phyloP scores from a whole-genome alignment of 768 basidiomycete genomes.

The Termitomyces sp. region DNA sequence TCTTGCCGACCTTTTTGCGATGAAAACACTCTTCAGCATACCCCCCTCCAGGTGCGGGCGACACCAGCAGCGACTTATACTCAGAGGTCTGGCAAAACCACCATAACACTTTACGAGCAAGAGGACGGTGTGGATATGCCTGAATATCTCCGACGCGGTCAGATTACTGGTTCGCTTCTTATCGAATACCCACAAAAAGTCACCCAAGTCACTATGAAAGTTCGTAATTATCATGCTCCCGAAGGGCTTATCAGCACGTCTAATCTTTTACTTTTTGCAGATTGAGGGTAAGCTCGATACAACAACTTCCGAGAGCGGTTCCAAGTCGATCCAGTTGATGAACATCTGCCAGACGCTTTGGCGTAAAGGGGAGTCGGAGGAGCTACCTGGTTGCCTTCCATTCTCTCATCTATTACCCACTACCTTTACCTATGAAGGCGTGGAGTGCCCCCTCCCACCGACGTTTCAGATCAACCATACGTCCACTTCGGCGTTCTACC shows the following conservation, averaged over 20 bases:
- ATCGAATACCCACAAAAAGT: slow-evolving; percentile 36
- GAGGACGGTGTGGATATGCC: slow-evolving; percentile 35
- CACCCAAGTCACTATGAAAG: slow-evolving; percentile 42
- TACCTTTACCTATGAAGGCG: slow-evolving; percentile 34
- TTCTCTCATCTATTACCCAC: slow-evolving; percentile 45
- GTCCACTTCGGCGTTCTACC: slow-evolving; percentile 32
- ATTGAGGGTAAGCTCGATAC: slow-evolving; percentile 39
- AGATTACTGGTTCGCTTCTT: slow-evolving; percentile 39
- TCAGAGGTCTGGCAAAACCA: slow-evolving; percentile 33
- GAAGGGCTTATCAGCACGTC: not conserved
- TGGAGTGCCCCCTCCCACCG: slow-evolving; percentile 42
- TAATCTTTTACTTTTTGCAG: slow-evolving; percentile 21
- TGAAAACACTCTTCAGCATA: slow-evolving; percentile 51
- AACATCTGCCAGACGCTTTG: slow-evolving; percentile 32
- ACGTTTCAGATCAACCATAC: slow-evolving; percentile 32
- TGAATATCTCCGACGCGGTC: slow-evolving; percentile 37
- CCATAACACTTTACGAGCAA: slow-evolving; percentile 44
- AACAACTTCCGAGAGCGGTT: slow-evolving; percentile 33
- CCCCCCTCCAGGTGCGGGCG: slow-evolving; percentile 26
- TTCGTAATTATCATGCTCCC: slow-evolving; percentile 21
- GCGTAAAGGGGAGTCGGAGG: slow-evolving; percentile 14
- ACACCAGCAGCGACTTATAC: slow-evolving; percentile 38
- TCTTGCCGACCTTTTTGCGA: slow-evolving; percentile 48
- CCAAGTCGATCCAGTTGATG: slow-evolving; percentile 29
- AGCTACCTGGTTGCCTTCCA: slow-evolving; percentile 29